Evolutionary conservation across 2,329 filamentous ascomycete genomes (phyloP), one percentile per base, ranked within the genome.

Genomic region (Neonectria ditissima): DNA sequence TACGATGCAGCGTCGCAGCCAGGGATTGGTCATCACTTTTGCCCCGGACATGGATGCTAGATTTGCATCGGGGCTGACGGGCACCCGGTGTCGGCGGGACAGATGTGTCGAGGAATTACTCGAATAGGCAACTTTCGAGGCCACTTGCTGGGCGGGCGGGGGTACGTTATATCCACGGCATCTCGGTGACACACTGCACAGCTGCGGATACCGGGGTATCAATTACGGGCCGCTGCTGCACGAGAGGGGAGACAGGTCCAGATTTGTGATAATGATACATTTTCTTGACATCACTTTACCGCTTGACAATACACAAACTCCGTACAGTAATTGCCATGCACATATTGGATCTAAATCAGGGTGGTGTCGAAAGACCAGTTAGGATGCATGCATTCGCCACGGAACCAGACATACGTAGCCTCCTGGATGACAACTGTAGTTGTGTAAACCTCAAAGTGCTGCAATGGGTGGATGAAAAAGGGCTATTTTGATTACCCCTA

Each of bases 1-100:
- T n/a, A n/a, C 54, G 59, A 54, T 55, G 48, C 34, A 22, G 41
- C 24, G 52, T 52, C 30, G 30, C 14, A 24, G 54, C 54, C 6
- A 44, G 41, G 22, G 18, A 37, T 47, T 51, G 52, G 52, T 45
- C 50, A 50, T 50, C 43, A n/a, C 22, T 18, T 18, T 26, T 26
- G 47, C 26, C 39, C 34, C 52, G 20, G 26, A 47, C 39, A 44
- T 39, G 45, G 18, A 57, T 41, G 22, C 14, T n/a, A 26, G 44
- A 55, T 47, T 32, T 34, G 30, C 39, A 37, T 32, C n/a, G n/a
- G n/a, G n/a, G n/a, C n/a, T n/a, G n/a, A n/a, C n/a, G 22, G 24
- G 24, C 20, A 10, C 30, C 45, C 45, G 47, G 47, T 50, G 26
- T 50, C 47, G 47, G 47, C 30, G 28, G 26, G n/a, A 7, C 6